These are phyloP conservation scores for Rosa chinensis DNA, from an alignment of 306 rosid genomes.

Conservation along the genomic window DNA sequence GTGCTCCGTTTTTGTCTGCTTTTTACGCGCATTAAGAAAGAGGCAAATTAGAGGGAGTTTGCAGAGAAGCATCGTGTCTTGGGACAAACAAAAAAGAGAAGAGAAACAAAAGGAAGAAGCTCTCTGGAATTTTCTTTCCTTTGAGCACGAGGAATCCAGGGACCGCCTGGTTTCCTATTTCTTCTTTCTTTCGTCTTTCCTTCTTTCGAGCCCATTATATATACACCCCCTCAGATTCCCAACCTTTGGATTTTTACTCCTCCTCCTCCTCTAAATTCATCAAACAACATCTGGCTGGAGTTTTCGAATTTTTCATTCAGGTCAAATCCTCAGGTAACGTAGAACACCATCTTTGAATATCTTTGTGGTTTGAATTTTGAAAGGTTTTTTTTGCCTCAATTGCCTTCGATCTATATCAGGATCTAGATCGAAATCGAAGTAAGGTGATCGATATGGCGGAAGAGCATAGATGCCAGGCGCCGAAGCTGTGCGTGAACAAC, in stretches of 20 bases:
- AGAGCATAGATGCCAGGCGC: slow-evolving; percentile 83
- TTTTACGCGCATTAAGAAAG: slow-evolving; percentile 21
- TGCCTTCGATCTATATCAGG: no score
- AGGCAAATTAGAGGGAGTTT: neutral
- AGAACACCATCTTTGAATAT: no score
- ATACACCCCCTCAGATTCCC: neutral
- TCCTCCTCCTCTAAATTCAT: slow-evolving; percentile 6
- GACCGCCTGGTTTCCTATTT: slow-evolving; percentile 25
- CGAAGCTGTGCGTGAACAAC: slow-evolving; percentile 66
- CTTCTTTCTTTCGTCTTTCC: slow-evolving; percentile 6
- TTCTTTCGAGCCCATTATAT: neutral
- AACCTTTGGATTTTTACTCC: neutral
- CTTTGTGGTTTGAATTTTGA: no score
- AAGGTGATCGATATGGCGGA: slow-evolving; percentile 55
- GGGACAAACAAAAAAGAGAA: slow-evolving; percentile 1
- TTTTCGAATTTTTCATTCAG: no score
- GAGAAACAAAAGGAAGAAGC: neutral
- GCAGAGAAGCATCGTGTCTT: slow-evolving; percentile 1
- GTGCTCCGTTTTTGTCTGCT: slow-evolving; percentile 17
- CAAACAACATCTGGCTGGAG: no score
- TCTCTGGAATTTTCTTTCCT: slow-evolving; percentile 41
- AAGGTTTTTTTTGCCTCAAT: no score
- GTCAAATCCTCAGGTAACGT: no score
- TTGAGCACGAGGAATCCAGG: slow-evolving; percentile 34
- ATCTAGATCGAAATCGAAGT: neutral